Percentiles rank a stretch among this genome's conserved stretches.
phyloP scores from a whole-genome alignment of 768 basidiomycete species.

The Tricholoma sp. region DNA sequence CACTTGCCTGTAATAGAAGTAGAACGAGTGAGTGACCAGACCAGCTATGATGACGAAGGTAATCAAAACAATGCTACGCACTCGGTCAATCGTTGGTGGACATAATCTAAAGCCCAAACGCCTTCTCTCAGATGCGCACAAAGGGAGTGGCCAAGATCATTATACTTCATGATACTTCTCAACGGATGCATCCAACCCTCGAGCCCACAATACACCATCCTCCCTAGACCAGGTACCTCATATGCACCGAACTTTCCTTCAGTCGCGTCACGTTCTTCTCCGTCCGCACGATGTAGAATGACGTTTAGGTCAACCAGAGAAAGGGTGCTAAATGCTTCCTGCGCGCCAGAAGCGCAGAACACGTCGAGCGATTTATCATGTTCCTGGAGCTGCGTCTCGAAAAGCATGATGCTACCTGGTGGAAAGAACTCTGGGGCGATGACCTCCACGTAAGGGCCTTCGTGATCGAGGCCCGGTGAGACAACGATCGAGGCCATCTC shows the following conservation, averaged over 20 bases:
- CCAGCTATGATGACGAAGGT: conserved; percentile 3
- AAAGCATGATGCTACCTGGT: conserved; percentile 93
- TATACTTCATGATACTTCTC: conserved; percentile 77
- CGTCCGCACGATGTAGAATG: conserved; percentile 79
- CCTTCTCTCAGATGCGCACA: conserved; percentile 86
- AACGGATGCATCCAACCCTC: conserved; percentile 97
- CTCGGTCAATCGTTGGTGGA: conserved; percentile 63
- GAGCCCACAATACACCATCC: conserved; percentile 85
- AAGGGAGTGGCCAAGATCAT: conserved; percentile 91
- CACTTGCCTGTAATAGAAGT: conserved; percentile 39
- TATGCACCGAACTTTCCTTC: conserved; percentile 78
- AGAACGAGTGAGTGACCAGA: neutral
- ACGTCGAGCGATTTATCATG: conserved; percentile 66
- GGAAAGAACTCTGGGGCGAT: conserved; percentile 85
- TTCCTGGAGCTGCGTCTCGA: conserved; percentile 79
- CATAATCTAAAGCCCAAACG: conserved; percentile 90
- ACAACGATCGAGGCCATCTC: conserved; percentile 57
- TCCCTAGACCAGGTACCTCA: conserved; percentile 68
- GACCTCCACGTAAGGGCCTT: conserved; percentile 74
- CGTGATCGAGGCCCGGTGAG: conserved; percentile 57
- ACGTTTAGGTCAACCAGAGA: conserved; percentile 87
- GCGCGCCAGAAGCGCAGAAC: conserved; percentile 67
- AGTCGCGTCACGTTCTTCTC: conserved; percentile 90
- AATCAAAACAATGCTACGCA: conserved; percentile 35
- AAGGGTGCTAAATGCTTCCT: conserved; percentile 67